Conservation (phyloP, 495 filamentous ascomycete genomes). For the Penicillium salamii region DNA sequence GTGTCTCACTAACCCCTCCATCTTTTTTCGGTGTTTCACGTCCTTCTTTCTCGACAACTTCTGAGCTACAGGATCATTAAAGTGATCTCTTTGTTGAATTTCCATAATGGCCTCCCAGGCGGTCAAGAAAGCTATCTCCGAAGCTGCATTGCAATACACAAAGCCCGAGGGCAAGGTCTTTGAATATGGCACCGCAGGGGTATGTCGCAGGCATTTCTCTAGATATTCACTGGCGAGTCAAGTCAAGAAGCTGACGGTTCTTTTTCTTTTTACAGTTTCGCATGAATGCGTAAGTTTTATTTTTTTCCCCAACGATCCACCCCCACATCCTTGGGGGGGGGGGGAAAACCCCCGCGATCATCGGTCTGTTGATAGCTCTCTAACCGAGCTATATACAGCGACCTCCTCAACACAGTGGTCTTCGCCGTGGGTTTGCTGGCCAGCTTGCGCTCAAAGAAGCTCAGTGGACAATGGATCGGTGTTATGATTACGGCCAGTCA, state of each 20-base stretch:
- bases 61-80: too few species aligned
- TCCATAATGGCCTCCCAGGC: conserved; percentile 44
- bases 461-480: conserved; percentile 86
- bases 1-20: conserved; percentile 31
- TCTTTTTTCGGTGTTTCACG: conserved; percentile 27
- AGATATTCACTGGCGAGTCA: too few species aligned
- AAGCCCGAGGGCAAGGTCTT: conserved; percentile 71
- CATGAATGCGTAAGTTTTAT: conserved; percentile 67
- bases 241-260: too few species aligned
- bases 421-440: conserved; percentile 89
- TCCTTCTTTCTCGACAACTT: conserved; percentile 9
- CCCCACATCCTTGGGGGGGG: conserved; percentile 30
- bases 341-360: conserved; percentile 35
- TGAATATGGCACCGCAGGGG: conserved; percentile 92
- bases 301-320: conserved; percentile 24
- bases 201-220: too few species aligned
- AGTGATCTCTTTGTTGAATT: conserved; percentile 4
- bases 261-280: conserved; percentile 55
- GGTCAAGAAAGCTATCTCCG: conserved; percentile 43
- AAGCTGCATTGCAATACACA: conserved; percentile 48
- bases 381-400: conserved; percentile 32
- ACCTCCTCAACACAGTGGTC: conserved; percentile 79
- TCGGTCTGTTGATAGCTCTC: conserved; percentile 27
- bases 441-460: conserved; percentile 83
- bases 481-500: conserved; percentile 99